Evolutionary conservation across 257 asterid genomes (phyloP).

Genomic region (Solanum pimpinellifolium): DNA sequence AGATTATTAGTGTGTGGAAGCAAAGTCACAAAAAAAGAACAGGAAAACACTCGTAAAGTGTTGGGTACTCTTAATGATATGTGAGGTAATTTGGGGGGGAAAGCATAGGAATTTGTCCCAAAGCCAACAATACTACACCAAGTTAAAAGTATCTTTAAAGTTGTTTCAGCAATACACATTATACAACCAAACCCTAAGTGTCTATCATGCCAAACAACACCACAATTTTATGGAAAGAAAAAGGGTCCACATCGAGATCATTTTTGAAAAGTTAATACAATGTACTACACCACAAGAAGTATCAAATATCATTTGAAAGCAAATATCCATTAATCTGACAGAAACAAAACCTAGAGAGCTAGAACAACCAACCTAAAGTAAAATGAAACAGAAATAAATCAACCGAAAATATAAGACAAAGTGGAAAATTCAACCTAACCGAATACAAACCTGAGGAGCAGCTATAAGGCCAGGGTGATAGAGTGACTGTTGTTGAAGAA

Average conservation of each 20-base stretch:
- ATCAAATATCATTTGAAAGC: background rate
- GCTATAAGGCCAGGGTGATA: conserved; percentile 89
- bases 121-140: background rate
- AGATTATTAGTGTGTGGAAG: background rate
- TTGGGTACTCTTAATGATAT: background rate
- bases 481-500: conserved; percentile 81
- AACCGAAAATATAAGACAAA: background rate
- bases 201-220: background rate
- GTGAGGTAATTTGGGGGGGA: background rate
- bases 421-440: background rate
- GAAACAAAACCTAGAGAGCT: background rate
- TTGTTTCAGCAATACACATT: background rate
- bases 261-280: background rate
- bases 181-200: background rate
- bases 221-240: background rate
- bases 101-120: background rate
- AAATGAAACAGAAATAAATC: background rate
- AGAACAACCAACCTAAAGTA: background rate
- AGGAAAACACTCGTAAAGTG: background rate
- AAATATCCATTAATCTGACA: background rate
- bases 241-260: background rate
- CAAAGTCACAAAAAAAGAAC: background rate
- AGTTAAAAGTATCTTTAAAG: background rate
- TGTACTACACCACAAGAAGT: background rate
- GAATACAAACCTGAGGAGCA: conserved; percentile 68